Base-by-base conservation (phyloP, 345 rosid genomes). In the Aquilaria yunnanensis region DNA sequence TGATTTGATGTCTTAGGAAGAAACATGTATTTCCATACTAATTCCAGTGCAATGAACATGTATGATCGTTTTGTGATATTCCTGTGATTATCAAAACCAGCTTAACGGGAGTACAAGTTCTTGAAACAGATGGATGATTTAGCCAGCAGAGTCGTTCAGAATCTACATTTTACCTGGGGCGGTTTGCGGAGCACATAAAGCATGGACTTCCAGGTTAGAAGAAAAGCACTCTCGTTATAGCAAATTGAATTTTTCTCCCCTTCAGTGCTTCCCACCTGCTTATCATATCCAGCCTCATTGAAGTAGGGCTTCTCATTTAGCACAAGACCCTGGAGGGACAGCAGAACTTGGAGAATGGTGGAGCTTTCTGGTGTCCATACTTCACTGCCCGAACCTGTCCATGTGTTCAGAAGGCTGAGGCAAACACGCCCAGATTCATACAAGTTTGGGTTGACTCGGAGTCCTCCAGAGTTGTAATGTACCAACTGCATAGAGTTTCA, bases 271-370 rank as follows among this genome's bases (percentile, higher is more conserved):
- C 99, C 99, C 29, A 88, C 50, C 67, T 88, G 99, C 68, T 75
- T 79, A 67, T 94, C 96, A 14, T 82, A 90, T 45, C 99, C 97
- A 52, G 99, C 97, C 76, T 94, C 97, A 12, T 94, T 94, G 75
- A 90, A 94, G 72, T 94, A 94, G 14, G 99, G 99, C 67, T 87
- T 86, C 64, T 88, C 96, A 62, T 94, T 94, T n/a, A 94, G 90
- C 78, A 94, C 99, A 13, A 94, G 96, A 52, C 96, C 95, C 69
- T 94, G 99, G 57, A 94, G 86, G 62, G 99, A 94, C 32, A 94
- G 81, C 71, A 94, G 99, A 65, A 94, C 81, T 79, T 94, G 99
- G 62, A 94, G 96, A 65, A 94, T 74, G 2, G 81, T 80, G 63
- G 97, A 90, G 72, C 68, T 80, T 57, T 78, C 85, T 6, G 97